A percentile compares a stretch with the other conserved stretches of the same genome.
phyloP scores from a whole-genome alignment of 73 alveolate species.

The Stentor coeruleus region DNA sequence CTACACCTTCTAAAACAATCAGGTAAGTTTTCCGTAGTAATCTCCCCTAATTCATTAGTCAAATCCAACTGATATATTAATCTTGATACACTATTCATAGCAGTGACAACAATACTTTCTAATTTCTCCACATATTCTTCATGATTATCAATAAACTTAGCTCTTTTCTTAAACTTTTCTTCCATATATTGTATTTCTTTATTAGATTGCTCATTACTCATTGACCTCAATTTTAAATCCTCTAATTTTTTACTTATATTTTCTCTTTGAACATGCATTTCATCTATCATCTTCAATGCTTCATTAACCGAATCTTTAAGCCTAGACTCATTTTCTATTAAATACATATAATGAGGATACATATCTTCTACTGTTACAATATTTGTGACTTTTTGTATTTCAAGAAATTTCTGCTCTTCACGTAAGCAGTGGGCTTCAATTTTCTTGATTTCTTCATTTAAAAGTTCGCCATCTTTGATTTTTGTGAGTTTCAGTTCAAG shows the following conservation, averaged over 20 bases:
- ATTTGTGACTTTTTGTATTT: not conserved
- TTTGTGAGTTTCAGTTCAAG: not conserved
- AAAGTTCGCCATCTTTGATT: not conserved
- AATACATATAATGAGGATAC: constrained; percentile 5
- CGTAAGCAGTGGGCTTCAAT: not conserved
- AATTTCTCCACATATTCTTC: not conserved
- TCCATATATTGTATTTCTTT: not conserved
- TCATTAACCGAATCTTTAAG: constrained; percentile 3
- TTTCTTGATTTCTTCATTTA: constrained; percentile 8
- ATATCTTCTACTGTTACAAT: not conserved
- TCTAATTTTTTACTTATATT: not conserved
- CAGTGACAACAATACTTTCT: not conserved
- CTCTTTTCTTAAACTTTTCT: not conserved
- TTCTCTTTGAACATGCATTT: not conserved
- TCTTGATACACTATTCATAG: not conserved
- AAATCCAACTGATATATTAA: not conserved
- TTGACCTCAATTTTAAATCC: not conserved
- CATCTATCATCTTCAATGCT: not conserved
- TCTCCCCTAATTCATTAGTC: not conserved
- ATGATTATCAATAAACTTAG: not conserved
- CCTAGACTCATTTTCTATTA: not conserved
- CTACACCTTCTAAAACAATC: not conserved
- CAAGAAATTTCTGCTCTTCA: not conserved
- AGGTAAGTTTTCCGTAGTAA: not conserved
- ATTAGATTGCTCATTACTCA: not conserved